A percentile compares a stretch with the other conserved stretches of the same genome.
phyloP scores from a whole-genome alignment of 2,329 filamentous ascomycete species.

The Cladophialophora psammophila region DNA sequence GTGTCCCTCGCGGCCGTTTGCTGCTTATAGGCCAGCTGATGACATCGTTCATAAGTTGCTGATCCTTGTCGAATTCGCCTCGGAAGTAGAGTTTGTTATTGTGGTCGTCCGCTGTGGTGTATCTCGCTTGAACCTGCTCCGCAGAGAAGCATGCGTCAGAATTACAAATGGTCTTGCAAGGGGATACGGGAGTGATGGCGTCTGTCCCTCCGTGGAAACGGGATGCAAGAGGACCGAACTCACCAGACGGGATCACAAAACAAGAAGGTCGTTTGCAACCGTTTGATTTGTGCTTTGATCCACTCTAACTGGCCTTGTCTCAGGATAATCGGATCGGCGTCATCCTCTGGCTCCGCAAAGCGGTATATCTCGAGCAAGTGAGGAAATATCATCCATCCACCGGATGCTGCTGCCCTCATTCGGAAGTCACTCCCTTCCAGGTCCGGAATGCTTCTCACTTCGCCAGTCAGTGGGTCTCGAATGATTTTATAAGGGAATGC shows the following conservation, averaged over 20 bases:
- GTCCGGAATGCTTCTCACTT: slow-evolving; percentile 21
- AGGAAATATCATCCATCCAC: slow-evolving; percentile 38
- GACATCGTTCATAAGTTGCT: background rate
- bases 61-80: background rate
- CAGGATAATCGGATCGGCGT: slow-evolving; percentile 33
- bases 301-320: slow-evolving; percentile 39
- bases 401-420: slow-evolving; percentile 35
- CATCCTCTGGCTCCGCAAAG: slow-evolving; percentile 39
- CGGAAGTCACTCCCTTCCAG: slow-evolving; percentile 16
- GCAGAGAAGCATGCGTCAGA: background rate
- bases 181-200: background rate
- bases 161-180: background rate
- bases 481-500: slow-evolving; percentile 32
- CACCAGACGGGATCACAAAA: slow-evolving; percentile 33
- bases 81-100: background rate
- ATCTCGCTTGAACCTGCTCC: slow-evolving; percentile 1
- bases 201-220: background rate
- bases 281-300: slow-evolving; percentile 38
- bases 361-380: slow-evolving; percentile 35
- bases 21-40: too few relatives aligned
- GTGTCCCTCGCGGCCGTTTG: too few relatives aligned
- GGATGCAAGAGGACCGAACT: slow-evolving; percentile 6
- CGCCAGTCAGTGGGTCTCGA: slow-evolving; percentile 21
- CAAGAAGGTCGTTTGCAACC: slow-evolving; percentile 37
- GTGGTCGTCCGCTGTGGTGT: background rate